phyloP scores from a whole-genome alignment of 1,139 yeast species.

The Pichia sp. region DNA sequence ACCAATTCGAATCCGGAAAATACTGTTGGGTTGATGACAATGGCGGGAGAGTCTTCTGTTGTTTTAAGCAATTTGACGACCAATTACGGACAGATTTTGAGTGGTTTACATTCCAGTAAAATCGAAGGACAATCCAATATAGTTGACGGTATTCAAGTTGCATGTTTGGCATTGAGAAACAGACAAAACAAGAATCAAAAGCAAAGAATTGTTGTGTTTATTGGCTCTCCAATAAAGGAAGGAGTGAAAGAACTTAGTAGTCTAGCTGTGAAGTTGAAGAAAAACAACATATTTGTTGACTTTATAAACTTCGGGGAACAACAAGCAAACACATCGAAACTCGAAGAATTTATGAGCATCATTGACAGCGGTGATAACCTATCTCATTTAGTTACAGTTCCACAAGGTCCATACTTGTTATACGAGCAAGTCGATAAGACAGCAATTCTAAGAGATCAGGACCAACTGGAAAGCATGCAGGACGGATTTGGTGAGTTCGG shows the following conservation, averaged over 20 bases:
- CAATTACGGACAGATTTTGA: conserved; percentile 79
- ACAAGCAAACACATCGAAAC: conserved; percentile 65
- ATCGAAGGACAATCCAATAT: conserved; percentile 68
- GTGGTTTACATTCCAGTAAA: conserved; percentile 83
- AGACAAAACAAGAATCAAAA: conserved; percentile 91
- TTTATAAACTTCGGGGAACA: conserved; percentile 92
- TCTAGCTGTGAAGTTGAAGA: conserved; percentile 89
- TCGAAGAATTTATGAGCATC: conserved; percentile 75
- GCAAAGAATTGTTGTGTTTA: conserved; percentile 85
- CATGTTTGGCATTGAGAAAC: conserved; percentile 94
- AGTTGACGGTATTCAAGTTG: conserved; percentile 87
- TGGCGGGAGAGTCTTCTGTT: conserved; percentile 81
- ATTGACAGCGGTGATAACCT: conserved; percentile 64
- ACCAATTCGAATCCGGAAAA: conserved; percentile 88
- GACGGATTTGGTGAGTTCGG: conserved; percentile 27
- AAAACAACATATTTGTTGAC: conserved; percentile 88
- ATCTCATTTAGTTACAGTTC: conserved; percentile 79
- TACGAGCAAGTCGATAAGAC: conserved; percentile 72
- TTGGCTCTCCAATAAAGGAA: conserved; percentile 80
- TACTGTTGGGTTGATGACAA: conserved; percentile 85
- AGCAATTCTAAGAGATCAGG: conserved; percentile 59
- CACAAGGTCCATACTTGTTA: conserved; percentile 80
- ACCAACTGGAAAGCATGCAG: conserved; percentile 44
- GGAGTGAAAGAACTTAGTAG: conserved; percentile 69
- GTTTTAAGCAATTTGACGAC: conserved; percentile 85